Conservation (phyloP, 306 rosid genomes). For the Biancaea sappan region DNA sequence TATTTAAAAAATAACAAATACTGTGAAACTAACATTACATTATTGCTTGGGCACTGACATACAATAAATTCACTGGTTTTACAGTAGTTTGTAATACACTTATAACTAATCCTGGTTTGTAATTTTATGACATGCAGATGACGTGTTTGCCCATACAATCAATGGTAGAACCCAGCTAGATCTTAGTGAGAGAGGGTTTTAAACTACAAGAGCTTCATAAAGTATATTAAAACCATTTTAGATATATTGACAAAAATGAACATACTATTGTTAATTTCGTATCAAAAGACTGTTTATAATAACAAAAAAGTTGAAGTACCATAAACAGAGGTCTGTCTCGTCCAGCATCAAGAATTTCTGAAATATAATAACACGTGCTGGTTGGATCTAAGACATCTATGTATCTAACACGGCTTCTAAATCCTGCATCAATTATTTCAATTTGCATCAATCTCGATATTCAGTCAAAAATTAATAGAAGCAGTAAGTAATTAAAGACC, state of each 20-base stretch:
- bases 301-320: slow-evolving; percentile 53
- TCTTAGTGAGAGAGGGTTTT: slow-evolving; percentile 30
- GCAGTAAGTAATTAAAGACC: slow-evolving; percentile 20
- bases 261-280: neutral
- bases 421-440: slow-evolving; percentile 69
- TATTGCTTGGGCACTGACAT: neutral
- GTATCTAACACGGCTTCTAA: slow-evolving; percentile 87
- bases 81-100: neutral
- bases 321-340: slow-evolving; percentile 83
- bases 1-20: neutral
- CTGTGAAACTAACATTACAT: neutral
- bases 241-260: neutral
- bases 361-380: slow-evolving; percentile 70
- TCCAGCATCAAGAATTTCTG: slow-evolving; percentile 91
- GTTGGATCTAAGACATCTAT: slow-evolving; percentile 79
- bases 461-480: slow-evolving; percentile 30
- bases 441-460: slow-evolving; percentile 28
- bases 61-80: slow-evolving; percentile 13
- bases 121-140: neutral
- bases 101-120: neutral
- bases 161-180: slow-evolving; percentile 30
- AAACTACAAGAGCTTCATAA: slow-evolving; percentile 13
- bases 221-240: slow-evolving; percentile 25
- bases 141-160: slow-evolving; percentile 4
- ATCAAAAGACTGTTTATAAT: slow-evolving; percentile 22